These are phyloP conservation scores for Goffeauzyma gilvescens DNA, from an alignment of 768 basidiomycete genomes.

Conservation along the genomic window DNA sequence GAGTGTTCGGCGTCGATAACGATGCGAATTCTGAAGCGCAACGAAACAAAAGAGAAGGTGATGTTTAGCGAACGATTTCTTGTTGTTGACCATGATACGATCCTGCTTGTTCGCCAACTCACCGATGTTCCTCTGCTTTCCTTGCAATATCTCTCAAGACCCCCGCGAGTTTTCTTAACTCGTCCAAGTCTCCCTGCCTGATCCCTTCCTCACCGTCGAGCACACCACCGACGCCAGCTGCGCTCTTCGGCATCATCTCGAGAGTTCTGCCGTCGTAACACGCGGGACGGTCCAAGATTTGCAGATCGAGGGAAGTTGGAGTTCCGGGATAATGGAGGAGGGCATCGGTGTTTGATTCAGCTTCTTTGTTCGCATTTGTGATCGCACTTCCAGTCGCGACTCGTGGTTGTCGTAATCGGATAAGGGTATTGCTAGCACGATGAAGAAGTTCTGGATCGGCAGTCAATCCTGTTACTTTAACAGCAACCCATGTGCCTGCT, in stretches of 20 bases:
- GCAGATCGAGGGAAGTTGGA: slow-evolving; percentile 44
- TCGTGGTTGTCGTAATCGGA: slow-evolving; percentile 20
- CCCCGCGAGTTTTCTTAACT: slow-evolving; percentile 45
- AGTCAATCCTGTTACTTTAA: slow-evolving; percentile 43
- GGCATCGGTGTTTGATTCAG: too few relatives aligned
- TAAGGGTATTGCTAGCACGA: slow-evolving; percentile 29
- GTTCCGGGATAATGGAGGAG: slow-evolving; percentile 51
- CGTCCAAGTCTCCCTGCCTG: slow-evolving; percentile 41
- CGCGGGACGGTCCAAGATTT: slow-evolving; percentile 11
- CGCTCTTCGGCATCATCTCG: slow-evolving; percentile 16
- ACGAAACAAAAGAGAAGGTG: too few relatives aligned
- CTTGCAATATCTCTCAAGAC: slow-evolving; percentile 46
- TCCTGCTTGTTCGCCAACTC: slow-evolving; percentile 7
- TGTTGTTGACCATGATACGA: neutral
- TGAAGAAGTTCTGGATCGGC: slow-evolving; percentile 27
- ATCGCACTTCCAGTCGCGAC: too few relatives aligned
- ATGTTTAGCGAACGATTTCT: too few relatives aligned
- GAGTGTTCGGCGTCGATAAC: slow-evolving; percentile 70
- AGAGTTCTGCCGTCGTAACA: slow-evolving; percentile 1
- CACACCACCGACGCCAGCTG: slow-evolving; percentile 18
- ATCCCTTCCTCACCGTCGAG: slow-evolving; percentile 32
- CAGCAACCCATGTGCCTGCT: slow-evolving; percentile 54
- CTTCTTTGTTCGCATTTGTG: slow-evolving; percentile 17
- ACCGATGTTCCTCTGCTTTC: slow-evolving; percentile 51
- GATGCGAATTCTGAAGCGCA: too few relatives aligned